Conservation (phyloP, 257 asterid genomes). For the Ballota nigra region DNA sequence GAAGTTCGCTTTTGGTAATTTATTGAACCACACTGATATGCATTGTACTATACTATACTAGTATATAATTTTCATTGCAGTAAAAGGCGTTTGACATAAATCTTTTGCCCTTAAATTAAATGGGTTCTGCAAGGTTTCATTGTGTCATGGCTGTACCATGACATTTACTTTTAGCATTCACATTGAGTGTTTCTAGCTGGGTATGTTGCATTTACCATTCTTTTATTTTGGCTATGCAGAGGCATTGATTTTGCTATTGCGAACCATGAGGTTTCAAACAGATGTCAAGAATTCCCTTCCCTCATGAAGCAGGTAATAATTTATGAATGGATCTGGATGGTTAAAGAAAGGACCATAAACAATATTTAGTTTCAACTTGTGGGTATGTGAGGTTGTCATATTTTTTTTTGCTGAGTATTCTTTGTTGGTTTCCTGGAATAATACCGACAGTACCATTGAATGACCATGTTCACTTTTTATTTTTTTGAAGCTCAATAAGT, state of each 20-base stretch:
- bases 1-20: slow-evolving; percentile 10
- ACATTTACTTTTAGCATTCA: background rate
- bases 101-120: background rate
- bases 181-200: slow-evolving; percentile 3
- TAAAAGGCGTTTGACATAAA: slow-evolving; percentile 9
- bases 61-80: background rate
- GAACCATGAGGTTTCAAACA: slow-evolving; percentile 34
- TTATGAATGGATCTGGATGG: slow-evolving; percentile 14
- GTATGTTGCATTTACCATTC: background rate
- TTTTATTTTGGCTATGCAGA: slow-evolving; percentile 41
- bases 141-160: background rate
- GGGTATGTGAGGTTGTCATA: slow-evolving; percentile 11
- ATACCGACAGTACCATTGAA: slow-evolving; percentile 9
- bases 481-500: background rate
- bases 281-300: slow-evolving; percentile 61
- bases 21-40: background rate
- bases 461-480: background rate
- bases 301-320: slow-evolving; percentile 61
- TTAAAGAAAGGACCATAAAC: background rate
- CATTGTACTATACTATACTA: background rate
- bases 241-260: slow-evolving; percentile 76
- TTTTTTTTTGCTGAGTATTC: slow-evolving; percentile 4
- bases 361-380: slow-evolving; percentile 12
- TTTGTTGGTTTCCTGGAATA: slow-evolving; percentile 1
- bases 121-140: background rate